phyloP scores from a whole-genome alignment of 2,329 filamentous ascomycete species.

The Colletotrichum sansevieriae region DNA sequence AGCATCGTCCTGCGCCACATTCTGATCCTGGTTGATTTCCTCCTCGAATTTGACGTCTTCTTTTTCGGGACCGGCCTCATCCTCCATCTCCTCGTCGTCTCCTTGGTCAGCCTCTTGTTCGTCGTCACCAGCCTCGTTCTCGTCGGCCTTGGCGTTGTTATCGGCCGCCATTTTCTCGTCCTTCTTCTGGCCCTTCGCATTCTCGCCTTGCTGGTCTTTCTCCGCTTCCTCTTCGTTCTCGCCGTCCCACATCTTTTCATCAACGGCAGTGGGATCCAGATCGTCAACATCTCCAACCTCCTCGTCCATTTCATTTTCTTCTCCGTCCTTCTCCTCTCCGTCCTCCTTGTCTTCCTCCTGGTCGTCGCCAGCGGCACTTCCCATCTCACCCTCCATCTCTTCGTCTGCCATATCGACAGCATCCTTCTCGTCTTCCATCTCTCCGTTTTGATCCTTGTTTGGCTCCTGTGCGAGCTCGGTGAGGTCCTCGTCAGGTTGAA shows the following conservation, averaged over 20 bases:
- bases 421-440: conserved; percentile 85
- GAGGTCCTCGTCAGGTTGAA: conserved; percentile 92
- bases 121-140: conserved; percentile 58
- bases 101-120: conserved; percentile 57
- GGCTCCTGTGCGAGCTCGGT: conserved; percentile 90
- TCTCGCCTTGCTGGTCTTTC: conserved; percentile 83
- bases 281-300: conserved; percentile 93
- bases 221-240: conserved; percentile 82
- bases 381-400: conserved; percentile 89
- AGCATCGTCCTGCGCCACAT: conserved; percentile 84
- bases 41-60: conserved; percentile 68
- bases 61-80: conserved; percentile 70
- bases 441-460: conserved; percentile 72
- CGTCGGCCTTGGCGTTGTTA: conserved; percentile 64
- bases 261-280: conserved; percentile 87
- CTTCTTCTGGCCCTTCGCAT: conserved; percentile 77
- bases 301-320: conserved; percentile 85
- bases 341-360: conserved; percentile 71
- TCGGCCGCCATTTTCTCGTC: conserved; percentile 72
- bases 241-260: conserved; percentile 99
- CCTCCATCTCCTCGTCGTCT: conserved; percentile 62
- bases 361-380: conserved; percentile 72
- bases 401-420: conserved; percentile 94
- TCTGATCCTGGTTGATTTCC: conserved; percentile 76
- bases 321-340: conserved; percentile 74